Base-by-base conservation (phyloP, 2,329 filamentous ascomycete species). In the Trichoderma polysporum region DNA sequence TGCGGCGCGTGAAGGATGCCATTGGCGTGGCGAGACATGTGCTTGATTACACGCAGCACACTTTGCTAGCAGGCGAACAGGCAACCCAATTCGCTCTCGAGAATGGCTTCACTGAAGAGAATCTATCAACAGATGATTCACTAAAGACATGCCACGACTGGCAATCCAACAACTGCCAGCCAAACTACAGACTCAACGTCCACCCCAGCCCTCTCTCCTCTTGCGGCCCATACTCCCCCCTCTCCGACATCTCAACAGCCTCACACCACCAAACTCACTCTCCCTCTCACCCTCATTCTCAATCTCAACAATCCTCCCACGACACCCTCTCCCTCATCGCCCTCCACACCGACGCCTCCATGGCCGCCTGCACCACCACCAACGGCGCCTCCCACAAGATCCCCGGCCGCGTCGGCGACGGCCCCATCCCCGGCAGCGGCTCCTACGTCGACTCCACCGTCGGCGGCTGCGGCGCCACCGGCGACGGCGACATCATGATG, bases 401-500 rank as follows among this genome's bases (percentile, higher is more conserved):
- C 0, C 84, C 84, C 1, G 85, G 85, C 0, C 80, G 85, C 19
- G 84, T 86, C 0, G 85, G 85, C 17, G 85, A 87, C 62, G 85
- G 83, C 0, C 84, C 85, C 3, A 86, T 86, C 60, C 77, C 80
- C 0, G 85, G 85, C 1, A 84, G 82, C 62, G 85, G 84, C 2
- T 84, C 83, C 1, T 87, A 87, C 69, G 85, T 84, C 3, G 85
- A 87, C 68, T 77, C 77, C 4, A 83, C 84, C 3, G 80, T 84
- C 1, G 85, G 84, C 1, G 85, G 82, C 0, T 87, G 85, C 69
- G 85, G 84, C 8, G 84, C 85, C 2, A 86, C 85, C 0, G 85
- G 85, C 1, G 84, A 87, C 63, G 85, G 85, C 0, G 85, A 87
- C 70, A 74, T 86, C 67, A 85, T 86, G 84, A 84, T 86, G 81